Conservation (phyloP, 768 basidiomycete species). For the Hypsizygus marmoreus region DNA sequence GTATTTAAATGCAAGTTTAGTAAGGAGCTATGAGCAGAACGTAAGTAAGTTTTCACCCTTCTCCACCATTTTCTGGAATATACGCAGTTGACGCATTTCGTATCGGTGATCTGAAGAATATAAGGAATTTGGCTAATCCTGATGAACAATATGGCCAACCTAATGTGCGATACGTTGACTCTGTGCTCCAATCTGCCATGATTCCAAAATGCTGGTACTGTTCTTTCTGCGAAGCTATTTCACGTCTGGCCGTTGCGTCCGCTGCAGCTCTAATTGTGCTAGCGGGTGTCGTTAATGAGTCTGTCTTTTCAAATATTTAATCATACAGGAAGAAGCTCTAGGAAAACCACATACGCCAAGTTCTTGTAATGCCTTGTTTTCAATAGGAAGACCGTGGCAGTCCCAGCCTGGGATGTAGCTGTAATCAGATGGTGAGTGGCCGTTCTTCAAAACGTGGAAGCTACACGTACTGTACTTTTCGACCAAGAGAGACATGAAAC, state of each 20-base stretch:
- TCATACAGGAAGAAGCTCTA: background rate
- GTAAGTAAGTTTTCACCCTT: constrained; percentile 50
- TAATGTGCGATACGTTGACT: constrained; percentile 81
- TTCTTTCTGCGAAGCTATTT: constrained; percentile 72
- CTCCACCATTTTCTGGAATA: constrained; percentile 88
- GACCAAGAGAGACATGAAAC: constrained; percentile 77
- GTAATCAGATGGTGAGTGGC: constrained; percentile 4
- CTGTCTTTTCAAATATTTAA: constrained; percentile 41
- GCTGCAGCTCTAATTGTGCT: constrained; percentile 70
- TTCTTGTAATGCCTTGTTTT: constrained; percentile 86
- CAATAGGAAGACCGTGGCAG: constrained; percentile 96
- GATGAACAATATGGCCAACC: constrained; percentile 44
- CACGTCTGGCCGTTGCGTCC: constrained; percentile 66
- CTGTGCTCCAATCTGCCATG: constrained; percentile 86
- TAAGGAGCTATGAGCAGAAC: background rate
- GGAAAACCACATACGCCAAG: constrained; percentile 53
- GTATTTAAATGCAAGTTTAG: background rate
- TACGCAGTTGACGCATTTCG: constrained; percentile 82
- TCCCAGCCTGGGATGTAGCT: constrained; percentile 98
- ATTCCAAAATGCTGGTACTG: constrained; percentile 85
- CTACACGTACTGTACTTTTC: constrained; percentile 72
- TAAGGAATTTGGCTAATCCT: background rate
- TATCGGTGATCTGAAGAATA: constrained; percentile 70
- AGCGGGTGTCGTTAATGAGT: constrained; percentile 57
- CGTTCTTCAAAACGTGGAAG: background rate